Evolutionary conservation across 805 yeast species (phyloP).

Genomic region (Ogataea naganishii): DNA sequence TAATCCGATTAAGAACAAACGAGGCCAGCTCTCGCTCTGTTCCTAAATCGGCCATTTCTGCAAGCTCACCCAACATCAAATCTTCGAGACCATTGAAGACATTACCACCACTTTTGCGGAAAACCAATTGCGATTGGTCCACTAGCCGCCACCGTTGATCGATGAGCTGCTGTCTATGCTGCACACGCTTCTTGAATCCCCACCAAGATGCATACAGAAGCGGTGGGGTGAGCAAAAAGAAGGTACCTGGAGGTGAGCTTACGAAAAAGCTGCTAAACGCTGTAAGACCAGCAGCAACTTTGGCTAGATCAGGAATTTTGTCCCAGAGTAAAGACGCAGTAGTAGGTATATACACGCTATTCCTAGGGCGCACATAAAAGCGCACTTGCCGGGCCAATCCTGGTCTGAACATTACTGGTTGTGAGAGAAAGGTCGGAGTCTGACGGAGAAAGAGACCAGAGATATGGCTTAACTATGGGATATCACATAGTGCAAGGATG

Average conservation of each 20-base stretch:
- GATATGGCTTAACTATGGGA: too few relatives aligned
- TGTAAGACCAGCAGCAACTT: conserved; percentile 16
- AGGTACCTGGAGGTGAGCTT: conserved; percentile 23
- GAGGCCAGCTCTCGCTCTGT: conserved; percentile 19
- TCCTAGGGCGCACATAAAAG: too few relatives aligned
- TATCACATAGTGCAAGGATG: too few relatives aligned
- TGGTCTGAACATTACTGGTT: too few relatives aligned
- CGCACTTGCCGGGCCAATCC: too few relatives aligned
- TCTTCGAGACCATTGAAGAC: conserved; percentile 1
- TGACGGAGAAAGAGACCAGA: too few relatives aligned
- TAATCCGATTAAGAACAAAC: conserved; percentile 20
- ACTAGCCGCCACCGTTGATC: conserved; percentile 15
- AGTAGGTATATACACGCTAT: conserved; percentile 9
- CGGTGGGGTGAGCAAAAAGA: conserved; percentile 24
- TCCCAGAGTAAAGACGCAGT: conserved; percentile 10
- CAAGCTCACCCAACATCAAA: conserved; percentile 12
- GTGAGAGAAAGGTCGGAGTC: too few relatives aligned
- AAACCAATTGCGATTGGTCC: conserved; percentile 16
- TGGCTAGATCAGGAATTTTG: conserved; percentile 21
- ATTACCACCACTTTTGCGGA: conserved; percentile 8
- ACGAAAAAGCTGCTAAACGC: conserved; percentile 18
- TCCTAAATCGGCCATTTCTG: conserved; percentile 21
- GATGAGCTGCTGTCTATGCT: conserved; percentile 8
- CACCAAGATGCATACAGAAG: conserved; percentile 17
- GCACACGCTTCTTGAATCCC: conserved; percentile 8